These are phyloP conservation scores for Thuja plicata DNA, from an alignment of 83 land plant genomes.

Conservation along the genomic window DNA sequence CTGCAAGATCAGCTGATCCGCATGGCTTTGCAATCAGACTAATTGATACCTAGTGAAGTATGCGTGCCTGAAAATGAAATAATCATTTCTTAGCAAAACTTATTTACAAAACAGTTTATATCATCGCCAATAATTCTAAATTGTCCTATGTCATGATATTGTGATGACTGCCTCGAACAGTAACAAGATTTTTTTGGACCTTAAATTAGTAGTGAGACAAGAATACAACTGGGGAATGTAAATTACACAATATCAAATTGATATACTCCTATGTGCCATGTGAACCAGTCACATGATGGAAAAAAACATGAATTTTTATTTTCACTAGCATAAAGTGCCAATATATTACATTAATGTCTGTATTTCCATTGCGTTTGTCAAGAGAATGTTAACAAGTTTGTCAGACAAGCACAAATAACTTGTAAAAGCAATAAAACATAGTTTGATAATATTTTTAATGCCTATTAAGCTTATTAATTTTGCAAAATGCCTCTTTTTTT, in stretches of 20 bases:
- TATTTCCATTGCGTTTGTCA: neutral
- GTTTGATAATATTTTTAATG: too few relatives aligned
- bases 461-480: too few relatives aligned
- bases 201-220: neutral
- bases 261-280: neutral
- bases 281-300: neutral
- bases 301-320: neutral
- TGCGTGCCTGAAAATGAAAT: conserved; percentile 47
- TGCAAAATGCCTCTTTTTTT: too few relatives aligned
- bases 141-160: neutral
- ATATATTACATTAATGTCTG: neutral
- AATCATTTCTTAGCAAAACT: neutral
- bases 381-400: neutral
- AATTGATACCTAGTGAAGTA: conserved; percentile 85
- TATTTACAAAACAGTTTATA: neutral
- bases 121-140: neutral
- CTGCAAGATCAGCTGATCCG: conserved; percentile 24
- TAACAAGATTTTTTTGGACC: neutral
- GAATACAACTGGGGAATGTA: neutral
- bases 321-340: neutral
- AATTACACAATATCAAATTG: neutral
- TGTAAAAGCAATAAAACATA: too few relatives aligned
- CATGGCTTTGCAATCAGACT: conserved; percentile 75
- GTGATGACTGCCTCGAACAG: neutral
- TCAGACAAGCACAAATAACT: neutral